Evolutionary conservation across 2,329 filamentous ascomycete species (phyloP), one percentile per base, ranked within the genome.

Genomic region (Cadophora sp.): DNA sequence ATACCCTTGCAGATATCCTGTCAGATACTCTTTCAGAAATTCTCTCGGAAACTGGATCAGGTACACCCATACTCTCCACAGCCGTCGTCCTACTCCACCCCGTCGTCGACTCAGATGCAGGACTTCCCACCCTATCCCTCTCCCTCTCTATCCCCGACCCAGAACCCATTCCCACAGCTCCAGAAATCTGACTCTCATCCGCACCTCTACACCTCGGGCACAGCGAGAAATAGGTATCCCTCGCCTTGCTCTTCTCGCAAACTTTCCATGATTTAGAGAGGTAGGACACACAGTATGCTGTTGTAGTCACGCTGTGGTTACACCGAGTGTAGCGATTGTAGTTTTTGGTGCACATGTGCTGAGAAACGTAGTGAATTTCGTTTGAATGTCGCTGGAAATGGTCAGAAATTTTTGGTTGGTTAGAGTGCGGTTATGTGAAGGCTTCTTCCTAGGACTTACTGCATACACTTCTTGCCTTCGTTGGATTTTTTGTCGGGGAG

Each of bases 141-240:
- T 47, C 50, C 16, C 7, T 3, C 45, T 62, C 30, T 18, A 47
- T 33, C 41, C 16, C 24, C 14, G 45, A 18, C 1, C 18, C 24
- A 13, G 2, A 22, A 51, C 18, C 33, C 4, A 14, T 16, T 41
- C 47, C 41, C 6, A 22, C 53, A 22, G 16, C 45, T 18, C 9
- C 14, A 30, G 8, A 3, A 16, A 39, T 22, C 33, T 50, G 27
- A 20, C n/a, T 24, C 14, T 9, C n/a, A 30, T 27, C 48, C 4
- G 30, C 30, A 45, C 47, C 48, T 47, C 48, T 55, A 43, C 48
- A 63, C 48, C 24, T 55, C 18, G 39, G 61, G 24, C 61, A 63
- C 9, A 63, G 39, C 13, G 61, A 45, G 39, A 56, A 63, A 45
- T 63, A 63, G 0, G 48, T 56, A 56, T 55, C 36, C 24, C 24